Percentiles rank a stretch among this genome's conserved stretches.
These are phyloP conservation scores for Mycena leptocephala DNA, from an alignment of 768 basidiomycete genomes.

Conservation along the genomic window DNA sequence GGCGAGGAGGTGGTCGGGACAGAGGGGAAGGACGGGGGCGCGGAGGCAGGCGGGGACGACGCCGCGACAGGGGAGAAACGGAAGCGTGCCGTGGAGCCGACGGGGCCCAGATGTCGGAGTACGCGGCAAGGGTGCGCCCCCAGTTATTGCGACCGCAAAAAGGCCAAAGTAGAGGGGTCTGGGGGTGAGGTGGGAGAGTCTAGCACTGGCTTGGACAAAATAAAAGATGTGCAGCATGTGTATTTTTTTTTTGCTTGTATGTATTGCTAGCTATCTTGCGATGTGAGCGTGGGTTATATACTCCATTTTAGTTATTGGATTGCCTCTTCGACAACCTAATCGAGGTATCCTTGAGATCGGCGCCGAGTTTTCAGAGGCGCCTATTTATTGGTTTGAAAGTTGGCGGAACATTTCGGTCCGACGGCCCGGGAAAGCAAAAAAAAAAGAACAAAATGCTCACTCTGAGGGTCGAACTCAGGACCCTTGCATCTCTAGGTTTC, in stretches of 20 bases:
- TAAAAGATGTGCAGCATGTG: constrained; percentile 6
- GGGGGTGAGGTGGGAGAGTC: constrained; percentile 36
- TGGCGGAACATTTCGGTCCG: no score
- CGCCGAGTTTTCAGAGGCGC: no score
- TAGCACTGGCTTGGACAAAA: background rate
- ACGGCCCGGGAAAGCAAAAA: background rate
- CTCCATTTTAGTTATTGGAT: no score
- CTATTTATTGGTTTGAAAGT: no score
- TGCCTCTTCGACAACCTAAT: no score
- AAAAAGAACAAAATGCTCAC: constrained; percentile 36
- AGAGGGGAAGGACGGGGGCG: constrained; percentile 44
- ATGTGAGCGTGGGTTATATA: background rate
- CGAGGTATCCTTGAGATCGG: no score
- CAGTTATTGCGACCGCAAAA: constrained; percentile 62
- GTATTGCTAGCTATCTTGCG: constrained; percentile 18
- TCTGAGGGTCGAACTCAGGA: constrained; percentile 42
- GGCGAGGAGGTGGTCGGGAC: constrained; percentile 50
- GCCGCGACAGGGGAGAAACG: constrained; percentile 80
- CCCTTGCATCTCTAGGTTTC: constrained; percentile 37
- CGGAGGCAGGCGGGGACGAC: constrained; percentile 47
- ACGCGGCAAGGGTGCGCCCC: constrained; percentile 76
- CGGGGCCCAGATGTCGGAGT: constrained; percentile 81
- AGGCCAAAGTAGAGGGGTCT: constrained; percentile 57
- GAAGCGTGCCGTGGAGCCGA: constrained; percentile 84
- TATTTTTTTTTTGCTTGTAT: constrained; percentile 11